Conservation (phyloP, 1,139 yeast species). For the Arxiozyma slooffiae region DNA sequence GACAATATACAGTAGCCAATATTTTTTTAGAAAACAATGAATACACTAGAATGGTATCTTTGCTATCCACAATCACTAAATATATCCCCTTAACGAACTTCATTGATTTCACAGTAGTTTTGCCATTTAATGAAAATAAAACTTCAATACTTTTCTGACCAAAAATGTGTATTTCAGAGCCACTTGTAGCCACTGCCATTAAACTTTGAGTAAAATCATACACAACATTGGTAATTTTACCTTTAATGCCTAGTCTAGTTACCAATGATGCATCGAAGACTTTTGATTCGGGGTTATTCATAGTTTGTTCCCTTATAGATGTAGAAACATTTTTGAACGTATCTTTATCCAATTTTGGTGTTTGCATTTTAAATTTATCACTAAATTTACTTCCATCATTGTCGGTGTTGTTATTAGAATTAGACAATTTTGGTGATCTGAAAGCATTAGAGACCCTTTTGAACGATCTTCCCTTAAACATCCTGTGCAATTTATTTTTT, state of each 20-base stretch:
- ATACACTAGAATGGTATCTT: slow-evolving; percentile 50
- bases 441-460: slow-evolving; percentile 46
- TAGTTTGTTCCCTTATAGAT: slow-evolving; percentile 5
- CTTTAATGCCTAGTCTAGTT: slow-evolving; percentile 39
- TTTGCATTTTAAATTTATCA: slow-evolving; percentile 1
- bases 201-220: slow-evolving; percentile 85
- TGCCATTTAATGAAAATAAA: slow-evolving; percentile 44
- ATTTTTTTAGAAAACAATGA: slow-evolving; percentile 58
- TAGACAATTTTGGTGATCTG: slow-evolving; percentile 28
- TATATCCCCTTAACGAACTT: slow-evolving; percentile 73
- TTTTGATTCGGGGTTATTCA: slow-evolving; percentile 7
- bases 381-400: slow-evolving; percentile 1
- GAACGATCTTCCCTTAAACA: slow-evolving; percentile 44
- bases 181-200: slow-evolving; percentile 66
- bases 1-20: slow-evolving; percentile 43
- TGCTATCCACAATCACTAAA: slow-evolving; percentile 55
- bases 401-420: slow-evolving; percentile 10
- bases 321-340: slow-evolving; percentile 7
- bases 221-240: slow-evolving; percentile 54
- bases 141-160: slow-evolving; percentile 81
- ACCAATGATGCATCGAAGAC: slow-evolving; percentile 6
- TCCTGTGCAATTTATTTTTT: slow-evolving; percentile 11
- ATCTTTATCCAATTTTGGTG: slow-evolving; percentile 1
- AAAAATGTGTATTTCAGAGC: slow-evolving; percentile 62
- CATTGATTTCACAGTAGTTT: slow-evolving; percentile 45